A percentile compares a stretch with the other conserved stretches of the same genome.
Evolutionary conservation across 2,329 filamentous ascomycete species (phyloP).

Genomic region (Cryphonectria nitschkei): DNA sequence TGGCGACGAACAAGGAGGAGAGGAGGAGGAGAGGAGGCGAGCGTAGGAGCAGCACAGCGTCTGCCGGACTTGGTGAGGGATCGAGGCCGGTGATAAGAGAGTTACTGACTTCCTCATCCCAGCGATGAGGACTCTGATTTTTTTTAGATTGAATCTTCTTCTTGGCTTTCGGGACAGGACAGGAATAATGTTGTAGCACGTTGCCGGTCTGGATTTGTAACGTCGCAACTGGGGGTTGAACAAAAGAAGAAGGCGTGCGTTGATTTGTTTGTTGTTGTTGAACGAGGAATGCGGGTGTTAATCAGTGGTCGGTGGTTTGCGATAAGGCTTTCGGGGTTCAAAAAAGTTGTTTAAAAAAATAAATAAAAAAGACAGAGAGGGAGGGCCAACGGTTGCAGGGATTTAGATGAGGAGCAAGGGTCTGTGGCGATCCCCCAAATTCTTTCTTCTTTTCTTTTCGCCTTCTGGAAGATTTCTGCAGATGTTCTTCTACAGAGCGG

Average conservation of each 20-base stretch:
- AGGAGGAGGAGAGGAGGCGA: neutral
- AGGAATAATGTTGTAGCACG: neutral
- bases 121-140: slow-evolving; percentile 36
- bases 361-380: neutral
- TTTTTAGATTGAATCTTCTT: slow-evolving; percentile 17
- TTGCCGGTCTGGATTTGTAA: neutral
- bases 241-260: neutral
- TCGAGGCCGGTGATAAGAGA: slow-evolving; percentile 41
- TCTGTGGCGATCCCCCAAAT: neutral
- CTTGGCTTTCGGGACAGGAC: neutral
- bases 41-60: slow-evolving; percentile 26
- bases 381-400: neutral
- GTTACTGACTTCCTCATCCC: slow-evolving; percentile 49
- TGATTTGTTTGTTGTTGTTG: slow-evolving; percentile 9
- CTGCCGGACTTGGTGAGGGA: slow-evolving; percentile 31
- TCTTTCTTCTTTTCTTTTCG: neutral
- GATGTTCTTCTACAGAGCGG: neutral
- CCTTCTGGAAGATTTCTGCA: neutral
- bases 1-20: neutral
- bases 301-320: slow-evolving; percentile 2
- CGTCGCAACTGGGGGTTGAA: neutral
- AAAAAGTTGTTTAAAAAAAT: slow-evolving; percentile 5
- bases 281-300: slow-evolving; percentile 5
- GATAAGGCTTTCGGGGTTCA: slow-evolving; percentile 24
- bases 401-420: slow-evolving; percentile 12